These are phyloP conservation scores for Lodderomyces jiufengensis DNA, from an alignment of 1,139 yeast genomes.

Conservation along the genomic window DNA sequence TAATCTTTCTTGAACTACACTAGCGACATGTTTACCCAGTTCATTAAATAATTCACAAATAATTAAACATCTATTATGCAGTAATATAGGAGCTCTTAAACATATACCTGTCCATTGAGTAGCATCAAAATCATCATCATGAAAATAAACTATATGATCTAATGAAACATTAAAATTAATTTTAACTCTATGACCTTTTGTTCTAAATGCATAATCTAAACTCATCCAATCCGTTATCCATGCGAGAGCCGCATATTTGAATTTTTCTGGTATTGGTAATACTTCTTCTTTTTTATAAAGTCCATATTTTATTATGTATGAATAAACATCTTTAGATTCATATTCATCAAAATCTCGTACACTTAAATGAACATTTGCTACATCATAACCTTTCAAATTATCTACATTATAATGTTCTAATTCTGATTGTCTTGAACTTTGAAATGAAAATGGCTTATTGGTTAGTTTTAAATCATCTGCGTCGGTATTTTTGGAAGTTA, in stretches of 20 bases:
- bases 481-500: slow-evolving; percentile 33
- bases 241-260: slow-evolving; percentile 57
- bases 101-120: slow-evolving; percentile 37
- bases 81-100: slow-evolving; percentile 32
- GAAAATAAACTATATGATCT: slow-evolving; percentile 42
- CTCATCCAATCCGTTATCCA: slow-evolving; percentile 49
- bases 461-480: slow-evolving; percentile 10
- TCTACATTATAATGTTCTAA: slow-evolving; percentile 8
- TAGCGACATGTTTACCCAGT: slow-evolving; percentile 35
- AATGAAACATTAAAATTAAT: slow-evolving; percentile 33
- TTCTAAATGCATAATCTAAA: slow-evolving; percentile 2
- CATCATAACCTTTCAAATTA: slow-evolving; percentile 3
- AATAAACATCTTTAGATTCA: slow-evolving; percentile 21
- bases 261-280: slow-evolving; percentile 15
- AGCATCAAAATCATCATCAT: slow-evolving; percentile 42
- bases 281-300: slow-evolving; percentile 17
- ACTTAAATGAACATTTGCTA: slow-evolving; percentile 6
- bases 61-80: slow-evolving; percentile 39
- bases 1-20: slow-evolving; percentile 43
- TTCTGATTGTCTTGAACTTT: slow-evolving; percentile 30
- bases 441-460: slow-evolving; percentile 30
- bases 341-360: slow-evolving; percentile 5
- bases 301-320: slow-evolving; percentile 43
- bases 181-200: not conserved
- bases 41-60: slow-evolving; percentile 33